Evolutionary conservation across 2,329 filamentous ascomycete species (phyloP).

Genomic region (Cladosporium sp.): DNA sequence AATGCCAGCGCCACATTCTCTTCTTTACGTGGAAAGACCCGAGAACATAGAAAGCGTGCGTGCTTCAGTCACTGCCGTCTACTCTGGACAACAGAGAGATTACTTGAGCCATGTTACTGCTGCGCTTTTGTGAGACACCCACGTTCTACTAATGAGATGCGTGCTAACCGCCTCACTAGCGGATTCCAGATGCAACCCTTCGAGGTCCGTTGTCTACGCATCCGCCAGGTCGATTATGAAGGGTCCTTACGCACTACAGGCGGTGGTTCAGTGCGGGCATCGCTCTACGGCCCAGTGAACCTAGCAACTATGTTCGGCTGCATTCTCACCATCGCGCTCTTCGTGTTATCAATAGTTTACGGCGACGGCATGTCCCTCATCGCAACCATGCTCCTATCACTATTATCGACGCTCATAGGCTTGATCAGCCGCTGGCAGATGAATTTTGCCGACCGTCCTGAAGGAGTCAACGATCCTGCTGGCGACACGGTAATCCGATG

Average conservation of each 20-base stretch:
- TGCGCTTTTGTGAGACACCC: conserved; percentile 38
- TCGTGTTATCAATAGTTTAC: conserved; percentile 41
- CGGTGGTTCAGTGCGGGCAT: conserved; percentile 5
- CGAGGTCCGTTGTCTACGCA: conserved; percentile 26
- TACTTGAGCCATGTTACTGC: conserved; percentile 47
- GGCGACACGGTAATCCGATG: conserved; percentile 45
- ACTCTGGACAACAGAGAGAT: conserved; percentile 44
- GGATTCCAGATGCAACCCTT: conserved; percentile 17
- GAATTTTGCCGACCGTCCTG: conserved; percentile 35
- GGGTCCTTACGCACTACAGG: neutral
- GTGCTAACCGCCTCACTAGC: neutral
- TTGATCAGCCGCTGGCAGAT: conserved; percentile 47
- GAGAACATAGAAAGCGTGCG: conserved; percentile 36
- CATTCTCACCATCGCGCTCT: conserved; percentile 37
- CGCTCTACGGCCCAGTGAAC: conserved; percentile 39
- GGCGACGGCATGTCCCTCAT: conserved; percentile 49
- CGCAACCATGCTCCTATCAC: conserved; percentile 44
- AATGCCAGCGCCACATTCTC: conserved; percentile 47
- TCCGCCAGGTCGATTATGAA: conserved; percentile 14
- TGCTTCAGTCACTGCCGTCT: conserved; percentile 42
- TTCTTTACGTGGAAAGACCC: conserved; percentile 43
- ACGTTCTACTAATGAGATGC: neutral
- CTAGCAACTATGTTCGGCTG: conserved; percentile 43
- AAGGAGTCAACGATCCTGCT: conserved; percentile 9
- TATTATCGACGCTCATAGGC: conserved; percentile 47